Evolutionary conservation across 441 rosid genomes (phyloP).

Genomic region (Populus tomentosa): DNA sequence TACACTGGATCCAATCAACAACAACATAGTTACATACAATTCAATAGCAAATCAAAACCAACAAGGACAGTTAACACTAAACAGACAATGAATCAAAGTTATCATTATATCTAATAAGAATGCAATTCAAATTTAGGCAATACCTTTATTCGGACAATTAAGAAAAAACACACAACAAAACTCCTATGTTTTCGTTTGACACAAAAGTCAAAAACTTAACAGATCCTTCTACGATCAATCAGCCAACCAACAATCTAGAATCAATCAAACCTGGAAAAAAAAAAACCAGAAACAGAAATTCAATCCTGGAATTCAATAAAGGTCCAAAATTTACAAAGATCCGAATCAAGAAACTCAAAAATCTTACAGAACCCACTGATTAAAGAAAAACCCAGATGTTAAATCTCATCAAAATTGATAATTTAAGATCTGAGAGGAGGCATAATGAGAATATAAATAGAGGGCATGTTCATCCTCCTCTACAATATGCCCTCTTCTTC

Average conservation of each 20-base stretch:
- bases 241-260: conserved; percentile 23
- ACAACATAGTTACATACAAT: conserved; percentile 7
- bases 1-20: conserved; percentile 27
- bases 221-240: conserved; percentile 37
- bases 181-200: not conserved
- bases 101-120: not conserved
- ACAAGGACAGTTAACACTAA: not conserved
- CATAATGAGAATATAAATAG: conserved; percentile 18
- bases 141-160: conserved; percentile 31
- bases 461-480: conserved; percentile 47
- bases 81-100: conserved; percentile 13
- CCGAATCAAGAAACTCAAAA: conserved; percentile 34
- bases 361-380: conserved; percentile 35
- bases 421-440: conserved; percentile 49
- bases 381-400: conserved; percentile 35
- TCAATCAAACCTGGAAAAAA: conserved; percentile 26
- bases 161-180: conserved; percentile 7
- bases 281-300: conserved; percentile 13
- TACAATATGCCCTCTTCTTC: conserved; percentile 26
- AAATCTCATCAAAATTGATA: conserved; percentile 33
- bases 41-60: not conserved
- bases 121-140: conserved; percentile 17
- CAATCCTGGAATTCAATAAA: conserved; percentile 19
- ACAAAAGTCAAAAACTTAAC: conserved; percentile 16
- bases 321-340: conserved; percentile 19